phyloP scores from a whole-genome alignment of 306 rosid species.

The Cyclanthera cordifolia region DNA sequence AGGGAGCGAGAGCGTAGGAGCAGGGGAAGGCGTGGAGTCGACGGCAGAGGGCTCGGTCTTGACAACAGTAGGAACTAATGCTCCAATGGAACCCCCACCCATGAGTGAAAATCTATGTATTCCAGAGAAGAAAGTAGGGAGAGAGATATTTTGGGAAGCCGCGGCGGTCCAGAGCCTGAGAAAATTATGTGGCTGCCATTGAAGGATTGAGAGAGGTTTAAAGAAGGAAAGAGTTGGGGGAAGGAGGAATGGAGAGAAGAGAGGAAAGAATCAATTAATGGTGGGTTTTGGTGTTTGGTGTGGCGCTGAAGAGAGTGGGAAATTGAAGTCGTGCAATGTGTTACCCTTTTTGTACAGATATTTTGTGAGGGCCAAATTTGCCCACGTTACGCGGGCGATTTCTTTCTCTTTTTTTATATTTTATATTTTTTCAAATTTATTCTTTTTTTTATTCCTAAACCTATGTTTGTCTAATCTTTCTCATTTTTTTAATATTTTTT shows the following conservation, averaged over 20 bases:
- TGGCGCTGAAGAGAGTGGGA: background rate
- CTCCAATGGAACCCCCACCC: slow-evolving; percentile 27
- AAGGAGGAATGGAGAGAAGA: background rate
- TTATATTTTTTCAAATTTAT: no score
- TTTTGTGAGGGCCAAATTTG: slow-evolving; percentile 20
- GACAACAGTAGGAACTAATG: slow-evolving; percentile 26
- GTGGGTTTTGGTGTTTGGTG: background rate
- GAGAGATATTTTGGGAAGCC: background rate
- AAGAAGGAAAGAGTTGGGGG: background rate
- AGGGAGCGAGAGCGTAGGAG: background rate
- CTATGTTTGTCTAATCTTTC: no score
- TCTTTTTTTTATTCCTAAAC: background rate
- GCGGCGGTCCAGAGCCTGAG: background rate
- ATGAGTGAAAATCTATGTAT: background rate
- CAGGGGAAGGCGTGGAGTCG: background rate
- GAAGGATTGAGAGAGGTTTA: background rate
- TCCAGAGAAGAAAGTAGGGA: background rate
- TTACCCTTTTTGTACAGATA: background rate
- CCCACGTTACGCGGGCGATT: slow-evolving; percentile 13
- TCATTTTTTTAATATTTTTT: no score
- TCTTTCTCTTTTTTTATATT: background rate
- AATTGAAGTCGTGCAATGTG: no score
- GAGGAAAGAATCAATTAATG: background rate
- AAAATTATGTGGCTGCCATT: slow-evolving; percentile 3
- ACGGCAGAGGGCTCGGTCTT: slow-evolving; percentile 13